A percentile compares a stretch with the other conserved stretches of the same genome.
Conservation (phyloP, 1,284 basidiomycete species). For the Trametes polyzona region DNA sequence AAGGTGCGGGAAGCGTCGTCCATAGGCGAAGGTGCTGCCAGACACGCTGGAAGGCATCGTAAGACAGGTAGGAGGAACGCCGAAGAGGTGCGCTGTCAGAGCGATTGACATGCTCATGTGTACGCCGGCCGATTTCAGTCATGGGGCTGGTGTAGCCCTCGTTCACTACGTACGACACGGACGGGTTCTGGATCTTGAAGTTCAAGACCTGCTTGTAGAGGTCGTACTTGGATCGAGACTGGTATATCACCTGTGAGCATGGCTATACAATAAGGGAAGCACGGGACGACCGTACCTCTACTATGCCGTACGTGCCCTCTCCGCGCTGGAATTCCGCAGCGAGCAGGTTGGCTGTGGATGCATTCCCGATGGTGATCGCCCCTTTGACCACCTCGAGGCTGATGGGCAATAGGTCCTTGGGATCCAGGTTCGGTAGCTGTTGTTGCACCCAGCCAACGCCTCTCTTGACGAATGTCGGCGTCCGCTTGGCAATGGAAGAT, state of each 20-base stretch:
- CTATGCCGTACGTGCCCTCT: constrained; percentile 78
- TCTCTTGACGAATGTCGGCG: constrained; percentile 52
- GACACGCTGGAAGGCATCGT: constrained; percentile 53
- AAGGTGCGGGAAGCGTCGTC: constrained; percentile 33
- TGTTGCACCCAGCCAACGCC: constrained; percentile 53
- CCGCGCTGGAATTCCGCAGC: constrained; percentile 78
- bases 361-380: constrained; percentile 81
- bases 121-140: constrained; percentile 62
- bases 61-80: constrained; percentile 47
- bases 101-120: constrained; percentile 59
- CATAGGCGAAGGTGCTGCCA: constrained; percentile 62
- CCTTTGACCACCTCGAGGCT: constrained; percentile 77
- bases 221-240: constrained; percentile 82
- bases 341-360: constrained; percentile 80
- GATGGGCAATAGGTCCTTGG: constrained; percentile 80
- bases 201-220: constrained; percentile 79
- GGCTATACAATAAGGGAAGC: neutral
- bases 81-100: constrained; percentile 39
- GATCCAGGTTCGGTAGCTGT: constrained; percentile 73
- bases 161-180: constrained; percentile 77
- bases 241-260: neutral
- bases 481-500: constrained; percentile 34
- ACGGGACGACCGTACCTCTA: constrained; percentile 50
- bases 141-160: constrained; percentile 73
- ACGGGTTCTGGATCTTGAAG: constrained; percentile 68